Conservation (phyloP, 2,329 filamentous ascomycete species). For the Verticillium albo-atrum region DNA sequence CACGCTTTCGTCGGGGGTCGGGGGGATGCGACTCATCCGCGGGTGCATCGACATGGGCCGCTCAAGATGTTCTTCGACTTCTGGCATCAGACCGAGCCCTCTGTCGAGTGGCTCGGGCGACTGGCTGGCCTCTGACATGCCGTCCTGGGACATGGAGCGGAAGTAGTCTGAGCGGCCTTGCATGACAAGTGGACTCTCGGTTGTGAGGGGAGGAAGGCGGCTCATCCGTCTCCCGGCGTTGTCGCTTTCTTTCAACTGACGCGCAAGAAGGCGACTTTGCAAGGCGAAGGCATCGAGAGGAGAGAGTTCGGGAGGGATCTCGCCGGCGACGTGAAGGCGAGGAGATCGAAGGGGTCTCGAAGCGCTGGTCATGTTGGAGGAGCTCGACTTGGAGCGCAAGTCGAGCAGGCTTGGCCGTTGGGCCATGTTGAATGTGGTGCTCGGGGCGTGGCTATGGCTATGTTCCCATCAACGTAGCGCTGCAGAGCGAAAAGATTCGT, state of each 20-base stretch:
- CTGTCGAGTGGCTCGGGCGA: constrained; percentile 20
- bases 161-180: constrained; percentile 78
- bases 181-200: constrained; percentile 72
- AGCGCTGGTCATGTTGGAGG: constrained; percentile 38
- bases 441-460: constrained; percentile 1
- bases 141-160: constrained; percentile 66
- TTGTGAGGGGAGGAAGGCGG: constrained; percentile 76
- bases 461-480: constrained; percentile 6
- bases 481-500: background rate
- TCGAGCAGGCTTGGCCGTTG: constrained; percentile 56
- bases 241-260: constrained; percentile 76
- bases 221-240: constrained; percentile 76
- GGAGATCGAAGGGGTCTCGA: constrained; percentile 64
- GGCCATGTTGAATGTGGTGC: constrained; percentile 36
- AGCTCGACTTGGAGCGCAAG: constrained; percentile 52
- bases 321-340: constrained; percentile 71
- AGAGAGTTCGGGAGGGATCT: constrained; percentile 83
- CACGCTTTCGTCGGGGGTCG: constrained; percentile 41
- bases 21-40: constrained; percentile 61
- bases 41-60: constrained; percentile 73
- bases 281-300: constrained; percentile 93
- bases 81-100: constrained; percentile 45
- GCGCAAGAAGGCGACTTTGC: constrained; percentile 82
- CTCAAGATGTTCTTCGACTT: constrained; percentile 51
- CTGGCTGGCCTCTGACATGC: constrained; percentile 37